A percentile compares a stretch with the other conserved stretches of the same genome.
Conservation (phyloP, 108 stramenopile genomes). For the Cyclotella sp. region DNA sequence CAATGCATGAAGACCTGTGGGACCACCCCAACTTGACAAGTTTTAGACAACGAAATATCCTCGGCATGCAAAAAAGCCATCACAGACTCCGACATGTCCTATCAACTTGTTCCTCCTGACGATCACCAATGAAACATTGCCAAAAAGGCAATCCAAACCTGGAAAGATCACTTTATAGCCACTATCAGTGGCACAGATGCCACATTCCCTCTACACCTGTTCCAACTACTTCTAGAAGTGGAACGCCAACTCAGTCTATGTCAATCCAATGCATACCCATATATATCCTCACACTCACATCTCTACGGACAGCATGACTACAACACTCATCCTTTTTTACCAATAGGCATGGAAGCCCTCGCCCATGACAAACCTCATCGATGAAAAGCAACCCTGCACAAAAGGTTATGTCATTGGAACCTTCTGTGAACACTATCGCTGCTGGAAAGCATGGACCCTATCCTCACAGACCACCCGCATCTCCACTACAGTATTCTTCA, state of each 20-base stretch:
- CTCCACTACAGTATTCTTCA: background rate
- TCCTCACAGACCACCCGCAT: conserved; percentile 13
- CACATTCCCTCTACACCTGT: conserved; percentile 38
- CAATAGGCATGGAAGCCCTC: conserved; percentile 36
- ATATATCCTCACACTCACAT: conserved; percentile 15
- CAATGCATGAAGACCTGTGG: conserved; percentile 2
- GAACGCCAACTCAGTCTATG: conserved; percentile 44
- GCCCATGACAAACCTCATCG: conserved; percentile 26
- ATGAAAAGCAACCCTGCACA: conserved; percentile 6
- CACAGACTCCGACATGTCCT: background rate
- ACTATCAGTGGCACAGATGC: conserved; percentile 27
- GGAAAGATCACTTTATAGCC: conserved; percentile 50
- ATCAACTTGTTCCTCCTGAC: conserved; percentile 45
- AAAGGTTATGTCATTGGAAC: conserved; percentile 15
- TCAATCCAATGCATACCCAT: conserved; percentile 43
- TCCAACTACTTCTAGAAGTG: conserved; percentile 44
- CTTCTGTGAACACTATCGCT: conserved; percentile 16
- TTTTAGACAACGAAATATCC: conserved; percentile 30
- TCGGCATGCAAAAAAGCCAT: conserved; percentile 10
- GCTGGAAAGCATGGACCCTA: conserved; percentile 15
- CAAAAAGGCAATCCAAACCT: conserved; percentile 55
- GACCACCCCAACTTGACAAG: conserved; percentile 6
- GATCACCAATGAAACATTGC: conserved; percentile 49
- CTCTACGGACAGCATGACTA: conserved; percentile 24
- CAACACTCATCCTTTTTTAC: conserved; percentile 51